Conservation (phyloP, 2,329 filamentous ascomycete genomes). For the Fusarium foetens region DNA sequence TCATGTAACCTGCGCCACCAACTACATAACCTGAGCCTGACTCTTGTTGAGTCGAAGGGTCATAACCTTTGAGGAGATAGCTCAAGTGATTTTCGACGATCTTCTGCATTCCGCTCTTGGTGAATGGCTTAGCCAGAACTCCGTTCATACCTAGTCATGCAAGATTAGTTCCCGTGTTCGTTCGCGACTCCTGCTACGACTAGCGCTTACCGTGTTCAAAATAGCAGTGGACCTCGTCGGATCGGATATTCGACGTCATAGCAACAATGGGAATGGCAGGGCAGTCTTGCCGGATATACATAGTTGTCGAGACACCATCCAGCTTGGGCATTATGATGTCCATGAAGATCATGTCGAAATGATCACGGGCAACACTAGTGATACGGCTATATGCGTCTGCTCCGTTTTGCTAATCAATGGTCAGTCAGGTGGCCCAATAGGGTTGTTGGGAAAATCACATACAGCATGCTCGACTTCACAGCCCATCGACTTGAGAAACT, state of each 20-base stretch:
- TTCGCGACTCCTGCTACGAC: background rate
- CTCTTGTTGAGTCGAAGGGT: slow-evolving; percentile 60
- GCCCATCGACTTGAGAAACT: slow-evolving; percentile 72
- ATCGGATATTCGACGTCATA: slow-evolving; percentile 98
- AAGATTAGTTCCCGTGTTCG: slow-evolving; percentile 22
- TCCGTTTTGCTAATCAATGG: slow-evolving; percentile 69
- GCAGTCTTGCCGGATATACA: slow-evolving; percentile 89
- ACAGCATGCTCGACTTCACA: slow-evolving; percentile 76
- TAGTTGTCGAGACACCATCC: slow-evolving; percentile 93
- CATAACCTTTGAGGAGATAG: slow-evolving; percentile 76
- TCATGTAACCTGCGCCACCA: slow-evolving; percentile 50
- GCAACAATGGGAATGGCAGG: slow-evolving; percentile 88
- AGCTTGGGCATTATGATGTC: slow-evolving; percentile 98
- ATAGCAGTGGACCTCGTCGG: slow-evolving; percentile 96
- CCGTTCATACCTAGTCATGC: slow-evolving; percentile 89
- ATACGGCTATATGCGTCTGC: slow-evolving; percentile 92
- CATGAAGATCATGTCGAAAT: slow-evolving; percentile 81
- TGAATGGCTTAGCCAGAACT: slow-evolving; percentile 96
- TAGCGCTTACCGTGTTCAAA: slow-evolving; percentile 85
- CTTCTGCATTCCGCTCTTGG: slow-evolving; percentile 83
- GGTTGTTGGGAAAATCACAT: slow-evolving; percentile 47
- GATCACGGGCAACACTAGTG: slow-evolving; percentile 56
- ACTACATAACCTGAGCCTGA: slow-evolving; percentile 50
- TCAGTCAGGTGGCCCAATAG: slow-evolving; percentile 16
- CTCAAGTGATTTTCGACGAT: slow-evolving; percentile 89